Base-by-base conservation (phyloP, 208 protist genomes). In the Trypanosoma avium region DNA sequence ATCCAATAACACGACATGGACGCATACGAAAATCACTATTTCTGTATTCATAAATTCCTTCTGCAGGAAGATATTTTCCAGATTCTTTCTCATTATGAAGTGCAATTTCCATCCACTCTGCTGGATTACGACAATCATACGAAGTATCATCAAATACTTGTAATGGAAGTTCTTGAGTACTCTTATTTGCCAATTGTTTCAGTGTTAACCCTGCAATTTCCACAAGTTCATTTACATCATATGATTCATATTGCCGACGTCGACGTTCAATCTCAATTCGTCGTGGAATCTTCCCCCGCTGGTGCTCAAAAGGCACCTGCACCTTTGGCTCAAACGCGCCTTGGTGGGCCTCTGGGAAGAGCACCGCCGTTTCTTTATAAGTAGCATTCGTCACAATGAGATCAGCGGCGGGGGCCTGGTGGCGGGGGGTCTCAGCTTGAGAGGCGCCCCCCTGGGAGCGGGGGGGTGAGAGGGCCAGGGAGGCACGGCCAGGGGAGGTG, bases 111-210 rank as follows among this genome's bases (percentile, higher is more conserved):
- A 94, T 97, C 90, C 92, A 97, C 82, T 97, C 92, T 6, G 76
- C 73, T 12, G 92, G 87, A 59, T 89, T 95, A 48, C 94, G 86
- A 60, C 67, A 82, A 64, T 98, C 97, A 69, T 96, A 97, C 3
- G 97, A 97, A 19, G 90, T 98, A 77, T 99, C 92, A 71, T 99
- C 97, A 69, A 99, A 98, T 7, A 92, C 61, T 69, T 97, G 90
- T 4, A 98, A 78, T 2, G 95, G 95, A 15, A 98, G 64, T 26
- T 81, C 86, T 32, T 85, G 68, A 40, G 61, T 84, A 47, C 70
- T 88, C 36, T 77, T 76, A 9, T 78, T 52, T 4, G 86, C 89
- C 6, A 97, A 60, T 40, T 82, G 70, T 17, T 79, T 65, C 66
- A 89, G 71, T 33, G 81, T 74, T 54, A 94, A 65, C 26, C 92